Base-by-base conservation (phyloP, 306 rosid species). In the Ziziphus jujuba region DNA sequence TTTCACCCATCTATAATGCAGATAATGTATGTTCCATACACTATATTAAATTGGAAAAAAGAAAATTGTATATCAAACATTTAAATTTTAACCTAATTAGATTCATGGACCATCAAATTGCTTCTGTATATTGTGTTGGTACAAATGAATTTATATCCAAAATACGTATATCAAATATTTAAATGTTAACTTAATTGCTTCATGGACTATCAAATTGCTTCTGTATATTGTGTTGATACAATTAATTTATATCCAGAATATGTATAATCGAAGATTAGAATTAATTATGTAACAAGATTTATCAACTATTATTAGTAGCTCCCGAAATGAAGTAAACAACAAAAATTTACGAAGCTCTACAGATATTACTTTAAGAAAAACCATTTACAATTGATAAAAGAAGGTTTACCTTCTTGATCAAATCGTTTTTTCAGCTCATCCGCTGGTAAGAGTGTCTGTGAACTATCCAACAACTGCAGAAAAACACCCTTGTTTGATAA, bases 381-480 rank as follows among this genome's bases (percentile, higher is more conserved):
- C 45, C 0, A 40, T 40, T 40, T 21, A 40, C 24, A 10, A 61
- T 40, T 40, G 31, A 48, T 7, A 44, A 25, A 17, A 11, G 8
- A 40, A 6, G 65, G 61, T 62, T 19, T 54, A 87, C 97, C 97
- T 76, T 82, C 89, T 72, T 86, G 78, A 6, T 84, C 86, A 69
- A 87, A 85, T 31, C 85, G 84, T 76, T 84, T 82, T 83, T 85
- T 87, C 38, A 95, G 84, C 71, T 90, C 89, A 60, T 80, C 95
- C 8, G 76, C 77, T 1, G 91, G 89, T 65, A 95, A 72, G 70
- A 95, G 80, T 13, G 96, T 12, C 52, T 76, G 87, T 21, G 98
- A 90, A 80, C 82, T 64, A 72, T 90, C 97, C 84, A 95, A 75
- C 80, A 95, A 12, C 99, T 95, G 82, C 73, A 82, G 20, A 67